Base-by-base conservation (phyloP, 1,284 basidiomycete species). In the Ustilago curta region DNA sequence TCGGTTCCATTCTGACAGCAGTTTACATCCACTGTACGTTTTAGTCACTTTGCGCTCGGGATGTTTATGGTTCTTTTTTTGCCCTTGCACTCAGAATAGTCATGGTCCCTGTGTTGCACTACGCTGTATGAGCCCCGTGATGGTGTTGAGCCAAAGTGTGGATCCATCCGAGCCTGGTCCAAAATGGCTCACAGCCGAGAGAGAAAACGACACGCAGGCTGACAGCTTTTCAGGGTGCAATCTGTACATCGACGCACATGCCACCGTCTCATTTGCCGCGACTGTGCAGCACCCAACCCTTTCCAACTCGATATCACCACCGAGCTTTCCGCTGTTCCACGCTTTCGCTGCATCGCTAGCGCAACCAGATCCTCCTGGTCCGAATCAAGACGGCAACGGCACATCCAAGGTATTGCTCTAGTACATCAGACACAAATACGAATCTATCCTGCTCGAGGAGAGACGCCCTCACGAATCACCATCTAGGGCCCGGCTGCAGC, bases 171-270 rank as follows among this genome's bases (percentile, higher is more conserved):
- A 14, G 11, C 3, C 35, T 37, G 3, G 4, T 27, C 3, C 7
- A 27, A 7, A 7, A 7, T 27, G 3, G 35, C 35, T 37, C 35
- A 37, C 9, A 37, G 35, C 35, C 14, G 11, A 16, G 35, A 16
- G 6, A 37, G 35, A 12, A 37, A 37, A 29, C 29, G 31, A 27
- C 27, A 48, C 47, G 47, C 47, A 29, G 47, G 47, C 29, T 7
- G 21, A 11, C 25, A 39, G 37, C 50, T 21, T 29, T 42, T 53
- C 51, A 53, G 51, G 51, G 51, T 53, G 27, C 51, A 53, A 35
- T 37, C n/a, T n/a, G n/a, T 12, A 37, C 12, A 14, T 16, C 35
- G n/a, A 42, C 25, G 32, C 44, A 43, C 43, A 29, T 42, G 51
- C 51, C 51, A 43, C 35, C n/a, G n/a, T n/a, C n/a, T n/a, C n/a